Base-by-base conservation (phyloP, 108 stramenopile species). In the Seminavis robusta region DNA sequence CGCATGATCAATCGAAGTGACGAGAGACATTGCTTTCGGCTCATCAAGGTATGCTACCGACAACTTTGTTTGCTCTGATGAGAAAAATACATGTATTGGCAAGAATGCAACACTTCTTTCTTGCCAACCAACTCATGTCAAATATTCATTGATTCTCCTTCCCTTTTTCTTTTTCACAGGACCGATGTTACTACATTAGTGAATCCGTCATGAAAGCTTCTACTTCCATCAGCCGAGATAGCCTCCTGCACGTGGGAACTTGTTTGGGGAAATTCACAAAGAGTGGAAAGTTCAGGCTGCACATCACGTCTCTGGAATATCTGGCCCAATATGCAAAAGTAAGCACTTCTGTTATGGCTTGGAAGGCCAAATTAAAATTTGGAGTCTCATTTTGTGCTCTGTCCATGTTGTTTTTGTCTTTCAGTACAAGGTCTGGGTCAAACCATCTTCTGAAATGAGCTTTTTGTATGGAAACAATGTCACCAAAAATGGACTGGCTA, bases 231-330 rank as follows among this genome's bases (percentile, higher is more conserved):
- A 57, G 67, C 29, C 73, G 92, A 28, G 95, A 98, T 44, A 79
- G 89, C 38, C 51, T 98, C 21, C 78, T 98, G 2, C 77, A 87
- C 33, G 74, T 94, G 23, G 98, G 98, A 23, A 97, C 95, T 19
- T 97, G 97, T 71, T 70, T 99, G 33, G 98, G 97, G n/a, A 97
- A 98, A 71, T 98, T 98, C 69, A 97, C 96, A 44, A 98, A 99
- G 69, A 73, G 79, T 27, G 94, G 93, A 4, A 99, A 97, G 67
- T 98, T 99, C 61, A 83, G 90, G 46, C 74, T 99, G 67, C 93
- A 95, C 61, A 91, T 97, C 51, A 96, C 96, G 24, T 83, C 92
- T 32, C 70, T 98, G 57, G 98, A 98, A 69, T 94, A 95, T 67
- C 50, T 99, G 41, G 69, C 94, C 34, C 94, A 97, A 69, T 94